Conservation (phyloP, 2,329 filamentous ascomycete genomes). For the Fusarium robinianum region DNA sequence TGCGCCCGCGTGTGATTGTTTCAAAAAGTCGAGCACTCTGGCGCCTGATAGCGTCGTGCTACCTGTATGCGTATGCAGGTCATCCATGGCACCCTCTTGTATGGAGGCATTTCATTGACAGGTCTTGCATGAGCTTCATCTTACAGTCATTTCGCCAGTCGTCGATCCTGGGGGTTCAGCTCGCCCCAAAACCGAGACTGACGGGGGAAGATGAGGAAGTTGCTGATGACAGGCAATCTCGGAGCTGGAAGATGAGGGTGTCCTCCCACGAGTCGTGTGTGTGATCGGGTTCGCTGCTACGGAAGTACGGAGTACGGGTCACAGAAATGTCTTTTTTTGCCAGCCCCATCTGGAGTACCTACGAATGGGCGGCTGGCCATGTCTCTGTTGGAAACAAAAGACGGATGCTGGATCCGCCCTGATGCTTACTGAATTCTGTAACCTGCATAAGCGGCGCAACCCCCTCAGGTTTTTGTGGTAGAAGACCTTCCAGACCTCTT, state of each 20-base stretch:
- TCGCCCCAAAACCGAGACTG: constrained; percentile 11
- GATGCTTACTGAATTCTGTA: constrained; percentile 32
- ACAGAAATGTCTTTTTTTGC: constrained; percentile 24
- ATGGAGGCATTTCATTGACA: constrained; percentile 33
- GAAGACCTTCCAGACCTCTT: constrained; percentile 13
- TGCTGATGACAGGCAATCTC: constrained; percentile 25
- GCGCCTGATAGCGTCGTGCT: constrained; percentile 23
- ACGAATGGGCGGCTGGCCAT: constrained; percentile 32
- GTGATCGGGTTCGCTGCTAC: constrained; percentile 11
- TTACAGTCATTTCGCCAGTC: constrained; percentile 31
- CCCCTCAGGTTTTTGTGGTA: constrained; percentile 16
- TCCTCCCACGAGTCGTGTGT: constrained; percentile 25
- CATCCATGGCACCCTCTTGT: constrained; percentile 22
- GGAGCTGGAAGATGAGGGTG: constrained; percentile 24
- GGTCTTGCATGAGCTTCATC: constrained; percentile 23
- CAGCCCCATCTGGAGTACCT: constrained; percentile 19
- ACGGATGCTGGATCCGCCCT: constrained; percentile 27
- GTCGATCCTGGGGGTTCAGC: constrained; percentile 30
- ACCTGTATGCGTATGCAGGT: constrained; percentile 32
- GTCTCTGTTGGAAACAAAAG: constrained; percentile 28
- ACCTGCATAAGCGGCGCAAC: constrained; percentile 40
- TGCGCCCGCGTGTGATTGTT: constrained; percentile 25
- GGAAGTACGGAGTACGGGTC: constrained; percentile 27
- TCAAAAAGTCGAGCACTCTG: constrained; percentile 26
- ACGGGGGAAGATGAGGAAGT: constrained; percentile 8